Conservation (phyloP, 2,329 filamentous ascomycete genomes). For the Talaromyces verruculosus region DNA sequence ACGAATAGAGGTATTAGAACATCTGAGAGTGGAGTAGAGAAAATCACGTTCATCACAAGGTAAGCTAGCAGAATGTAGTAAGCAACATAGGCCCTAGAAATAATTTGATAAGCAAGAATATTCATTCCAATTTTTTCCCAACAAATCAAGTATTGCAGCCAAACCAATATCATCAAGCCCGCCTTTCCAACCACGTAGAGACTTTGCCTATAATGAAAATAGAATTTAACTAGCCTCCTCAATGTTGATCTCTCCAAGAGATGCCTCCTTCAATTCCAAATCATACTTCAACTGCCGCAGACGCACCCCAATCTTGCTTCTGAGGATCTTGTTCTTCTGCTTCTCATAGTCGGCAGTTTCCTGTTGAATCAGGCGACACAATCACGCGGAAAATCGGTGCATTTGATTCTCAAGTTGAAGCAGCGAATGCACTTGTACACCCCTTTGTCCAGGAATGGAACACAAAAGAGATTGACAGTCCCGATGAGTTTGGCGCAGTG, state of each 20-base stretch:
- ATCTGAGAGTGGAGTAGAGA: not conserved
- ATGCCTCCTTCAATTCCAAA: conserved; percentile 41
- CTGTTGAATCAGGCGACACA: conserved; percentile 31
- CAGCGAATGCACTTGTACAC: not conserved
- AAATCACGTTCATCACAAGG: not conserved
- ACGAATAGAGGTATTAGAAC: too few relatives aligned
- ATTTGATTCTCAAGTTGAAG: not conserved
- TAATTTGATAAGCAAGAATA: not conserved
- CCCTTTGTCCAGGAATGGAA: not conserved
- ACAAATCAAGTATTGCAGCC: not conserved
- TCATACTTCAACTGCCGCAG: conserved; percentile 46
- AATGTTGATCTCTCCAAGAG: conserved; percentile 38
- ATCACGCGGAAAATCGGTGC: not conserved
- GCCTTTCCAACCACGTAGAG: too few relatives aligned
- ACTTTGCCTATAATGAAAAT: not conserved
- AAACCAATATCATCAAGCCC: too few relatives aligned
- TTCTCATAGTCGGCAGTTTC: conserved; percentile 43
- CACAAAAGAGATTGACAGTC: not conserved
- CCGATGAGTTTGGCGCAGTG: not conserved
- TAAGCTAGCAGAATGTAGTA: not conserved
- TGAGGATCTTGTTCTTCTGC: conserved; percentile 42
- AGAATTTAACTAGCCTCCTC: not conserved
- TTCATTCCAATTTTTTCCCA: not conserved
- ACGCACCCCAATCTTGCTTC: conserved; percentile 45
- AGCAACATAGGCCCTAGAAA: not conserved